Evolutionary conservation across 108 stramenopile species (phyloP).

Genomic region (Skeletonema grethae): DNA sequence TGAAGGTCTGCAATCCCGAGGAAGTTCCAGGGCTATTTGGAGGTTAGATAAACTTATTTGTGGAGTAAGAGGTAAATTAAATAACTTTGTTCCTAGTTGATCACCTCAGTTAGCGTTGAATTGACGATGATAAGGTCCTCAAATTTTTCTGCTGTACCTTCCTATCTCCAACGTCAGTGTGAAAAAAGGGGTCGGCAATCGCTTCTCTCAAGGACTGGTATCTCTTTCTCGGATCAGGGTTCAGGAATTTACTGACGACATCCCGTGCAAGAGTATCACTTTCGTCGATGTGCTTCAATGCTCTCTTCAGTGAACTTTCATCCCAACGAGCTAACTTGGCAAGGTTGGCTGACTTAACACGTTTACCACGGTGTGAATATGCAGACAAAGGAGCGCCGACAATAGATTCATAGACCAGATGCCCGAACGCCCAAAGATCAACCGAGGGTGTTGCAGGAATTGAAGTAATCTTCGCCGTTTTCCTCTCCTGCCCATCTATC

Average conservation of each 20-base stretch:
- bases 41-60: background rate
- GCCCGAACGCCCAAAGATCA: constrained; percentile 56
- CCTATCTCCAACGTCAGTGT: constrained; percentile 40
- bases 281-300: constrained; percentile 38
- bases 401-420: constrained; percentile 45
- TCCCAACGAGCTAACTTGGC: constrained; percentile 51
- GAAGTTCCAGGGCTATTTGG: too few species aligned
- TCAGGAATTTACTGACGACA: constrained; percentile 38
- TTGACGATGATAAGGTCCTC: background rate
- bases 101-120: background rate
- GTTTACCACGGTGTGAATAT: constrained; percentile 49
- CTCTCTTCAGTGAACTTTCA: constrained; percentile 29
- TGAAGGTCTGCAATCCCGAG: too few species aligned
- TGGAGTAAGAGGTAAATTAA: background rate
- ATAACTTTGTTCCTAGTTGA: background rate
- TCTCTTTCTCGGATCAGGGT: constrained; percentile 39
- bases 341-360: constrained; percentile 51
- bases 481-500: constrained; percentile 40
- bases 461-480: constrained; percentile 41
- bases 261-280: constrained; percentile 41
- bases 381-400: constrained; percentile 47
- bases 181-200: constrained; percentile 47
- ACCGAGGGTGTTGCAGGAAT: constrained; percentile 32
- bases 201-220: constrained; percentile 46
- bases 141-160: constrained; percentile 25